Evolutionary conservation across 139 green algal genomes (phyloP).

Genomic region (Mesostigma viride): DNA sequence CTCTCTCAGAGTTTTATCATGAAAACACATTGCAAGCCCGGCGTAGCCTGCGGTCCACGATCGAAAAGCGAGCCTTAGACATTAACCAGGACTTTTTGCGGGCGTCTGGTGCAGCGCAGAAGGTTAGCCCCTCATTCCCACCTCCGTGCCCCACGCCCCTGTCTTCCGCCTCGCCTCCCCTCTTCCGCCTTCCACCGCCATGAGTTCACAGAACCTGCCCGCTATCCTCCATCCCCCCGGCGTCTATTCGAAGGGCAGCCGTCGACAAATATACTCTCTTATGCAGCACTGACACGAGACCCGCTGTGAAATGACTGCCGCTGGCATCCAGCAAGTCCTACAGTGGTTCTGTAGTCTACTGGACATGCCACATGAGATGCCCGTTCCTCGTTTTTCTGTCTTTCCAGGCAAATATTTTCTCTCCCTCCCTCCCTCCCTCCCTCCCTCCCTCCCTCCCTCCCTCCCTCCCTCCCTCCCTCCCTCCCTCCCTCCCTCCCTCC

Average conservation of each 20-base stretch:
- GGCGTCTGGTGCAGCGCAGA: constrained; percentile 42
- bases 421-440: not conserved
- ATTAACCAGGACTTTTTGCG: constrained; percentile 68
- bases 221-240: too few relatives aligned
- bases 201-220: too few relatives aligned
- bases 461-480: not conserved
- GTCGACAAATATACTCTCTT: too few relatives aligned
- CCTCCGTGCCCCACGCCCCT: too few relatives aligned
- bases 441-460: not conserved
- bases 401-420: not conserved
- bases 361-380: not conserved
- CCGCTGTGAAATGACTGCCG: too few relatives aligned
- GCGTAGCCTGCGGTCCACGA: constrained; percentile 42
- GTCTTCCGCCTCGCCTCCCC: too few relatives aligned
- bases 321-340: too few relatives aligned
- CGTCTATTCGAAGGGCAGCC: too few relatives aligned
- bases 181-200: too few relatives aligned
- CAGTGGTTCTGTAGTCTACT: too few relatives aligned
- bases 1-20: constrained; percentile 61
- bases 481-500: too few relatives aligned
- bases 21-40: constrained; percentile 55
- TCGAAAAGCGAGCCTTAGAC: constrained; percentile 59
- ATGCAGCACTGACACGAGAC: too few relatives aligned
- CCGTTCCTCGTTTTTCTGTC: not conserved
- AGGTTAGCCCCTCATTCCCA: constrained; percentile 14